phyloP scores from a whole-genome alignment of 495 filamentous ascomycete species.

The Neurospora hispaniola region DNA sequence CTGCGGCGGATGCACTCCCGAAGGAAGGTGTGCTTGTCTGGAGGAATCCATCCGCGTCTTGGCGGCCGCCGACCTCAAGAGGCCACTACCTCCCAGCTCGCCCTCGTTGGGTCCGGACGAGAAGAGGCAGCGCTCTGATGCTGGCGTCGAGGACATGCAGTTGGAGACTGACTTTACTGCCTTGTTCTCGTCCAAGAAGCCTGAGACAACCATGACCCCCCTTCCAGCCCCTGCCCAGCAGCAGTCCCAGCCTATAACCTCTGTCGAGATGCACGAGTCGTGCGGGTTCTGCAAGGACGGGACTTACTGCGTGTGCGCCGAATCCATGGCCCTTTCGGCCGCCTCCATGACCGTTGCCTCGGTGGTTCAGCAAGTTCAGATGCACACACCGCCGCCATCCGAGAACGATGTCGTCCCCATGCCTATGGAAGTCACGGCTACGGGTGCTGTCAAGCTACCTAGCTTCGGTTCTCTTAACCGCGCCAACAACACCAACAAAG shows the following conservation, averaged over 20 bases:
- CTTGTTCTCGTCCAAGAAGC: constrained; percentile 40
- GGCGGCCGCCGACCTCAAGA: constrained; percentile 26
- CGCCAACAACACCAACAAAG: not conserved
- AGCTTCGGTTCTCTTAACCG: constrained; percentile 20
- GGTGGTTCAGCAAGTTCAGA: constrained; percentile 41
- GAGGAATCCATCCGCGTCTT: constrained; percentile 46
- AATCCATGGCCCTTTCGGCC: constrained; percentile 37
- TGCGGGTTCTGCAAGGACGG: constrained; percentile 87
- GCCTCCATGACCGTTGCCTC: constrained; percentile 22
- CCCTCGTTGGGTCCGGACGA: constrained; percentile 43
- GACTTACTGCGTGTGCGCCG: constrained; percentile 74
- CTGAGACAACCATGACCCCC: constrained; percentile 4
- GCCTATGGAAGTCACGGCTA: constrained; percentile 39
- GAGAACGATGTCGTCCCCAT: constrained; percentile 47
- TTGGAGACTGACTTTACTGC: constrained; percentile 66
- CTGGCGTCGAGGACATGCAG: constrained; percentile 17
- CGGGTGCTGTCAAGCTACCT: constrained; percentile 39
- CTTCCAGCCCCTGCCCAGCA: constrained; percentile 3
- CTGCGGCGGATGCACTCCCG: constrained; percentile 53
- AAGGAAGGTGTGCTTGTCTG: constrained; percentile 56
- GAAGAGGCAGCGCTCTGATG: constrained; percentile 35
- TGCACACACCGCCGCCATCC: constrained; percentile 57
- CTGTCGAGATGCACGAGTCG: constrained; percentile 40
- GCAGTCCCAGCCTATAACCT: constrained; percentile 11
- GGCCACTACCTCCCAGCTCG: constrained; percentile 25